Conservation (phyloP, 352 stramenopile species). For the Labyrinthula sp. region DNA sequence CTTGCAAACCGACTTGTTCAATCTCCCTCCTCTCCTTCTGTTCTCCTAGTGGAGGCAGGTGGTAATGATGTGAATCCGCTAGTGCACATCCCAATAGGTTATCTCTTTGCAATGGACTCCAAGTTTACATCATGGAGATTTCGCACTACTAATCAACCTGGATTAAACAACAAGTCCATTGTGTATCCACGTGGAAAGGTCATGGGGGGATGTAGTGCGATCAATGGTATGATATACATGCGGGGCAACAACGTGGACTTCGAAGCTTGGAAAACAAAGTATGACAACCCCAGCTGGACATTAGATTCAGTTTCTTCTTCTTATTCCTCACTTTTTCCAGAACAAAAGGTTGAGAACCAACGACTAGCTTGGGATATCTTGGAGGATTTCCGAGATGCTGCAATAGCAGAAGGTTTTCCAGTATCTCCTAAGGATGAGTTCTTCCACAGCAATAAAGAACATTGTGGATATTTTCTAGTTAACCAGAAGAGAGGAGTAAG, state of each 20-base stretch:
- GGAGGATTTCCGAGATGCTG: too few relatives aligned
- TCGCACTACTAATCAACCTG: background rate
- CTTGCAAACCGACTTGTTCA: slow-evolving; percentile 62
- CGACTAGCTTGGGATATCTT: too few relatives aligned
- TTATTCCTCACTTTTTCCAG: too few relatives aligned
- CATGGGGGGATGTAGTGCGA: slow-evolving; percentile 50
- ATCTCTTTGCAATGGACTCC: too few relatives aligned
- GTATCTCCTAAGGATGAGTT: too few relatives aligned
- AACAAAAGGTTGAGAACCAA: too few relatives aligned
- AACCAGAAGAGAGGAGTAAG: too few relatives aligned
- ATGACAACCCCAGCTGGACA: slow-evolving; percentile 37
- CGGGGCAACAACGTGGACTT: slow-evolving; percentile 43
- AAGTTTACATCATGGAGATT: too few relatives aligned
- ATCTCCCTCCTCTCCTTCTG: slow-evolving; percentile 49
- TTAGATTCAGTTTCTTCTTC: too few relatives aligned
- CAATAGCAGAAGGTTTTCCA: too few relatives aligned
- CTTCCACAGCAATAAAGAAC: too few relatives aligned
- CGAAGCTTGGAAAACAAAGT: slow-evolving; percentile 42
- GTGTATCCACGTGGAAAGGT: slow-evolving; percentile 42
- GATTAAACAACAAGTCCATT: background rate
- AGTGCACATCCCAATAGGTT: slow-evolving; percentile 1
- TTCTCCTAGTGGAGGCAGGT: slow-evolving; percentile 67
- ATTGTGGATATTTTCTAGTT: too few relatives aligned
- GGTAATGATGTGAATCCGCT: slow-evolving; percentile 38
- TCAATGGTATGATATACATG: slow-evolving; percentile 60